Evolutionary conservation across 352 stramenopile genomes (phyloP).

Genomic region (Phytophthora cactorum): DNA sequence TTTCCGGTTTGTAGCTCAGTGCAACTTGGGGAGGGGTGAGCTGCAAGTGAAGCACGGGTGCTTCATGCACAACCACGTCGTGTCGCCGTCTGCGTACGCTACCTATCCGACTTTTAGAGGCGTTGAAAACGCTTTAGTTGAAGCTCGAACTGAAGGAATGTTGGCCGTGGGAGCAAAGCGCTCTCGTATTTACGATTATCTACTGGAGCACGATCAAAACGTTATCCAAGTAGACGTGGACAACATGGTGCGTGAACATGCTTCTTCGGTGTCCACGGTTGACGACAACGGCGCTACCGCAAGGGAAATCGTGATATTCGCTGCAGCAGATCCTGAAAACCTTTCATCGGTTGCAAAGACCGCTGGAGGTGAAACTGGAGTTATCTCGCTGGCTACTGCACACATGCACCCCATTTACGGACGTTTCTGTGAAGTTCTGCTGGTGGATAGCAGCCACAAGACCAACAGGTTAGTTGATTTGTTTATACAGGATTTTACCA

Average conservation of each 20-base stretch:
- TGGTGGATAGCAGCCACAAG: slow-evolving; percentile 24
- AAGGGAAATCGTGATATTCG: slow-evolving; percentile 1
- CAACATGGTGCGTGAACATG: slow-evolving; percentile 19
- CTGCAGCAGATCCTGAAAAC: slow-evolving; percentile 2
- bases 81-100: background rate
- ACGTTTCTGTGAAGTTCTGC: slow-evolving; percentile 15
- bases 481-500: background rate
- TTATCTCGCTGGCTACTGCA: slow-evolving; percentile 5
- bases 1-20: background rate
- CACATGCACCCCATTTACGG: slow-evolving; percentile 18
- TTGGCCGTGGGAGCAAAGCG: slow-evolving; percentile 11
- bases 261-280: background rate
- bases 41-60: slow-evolving; percentile 12
- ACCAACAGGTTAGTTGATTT: slow-evolving; percentile 7
- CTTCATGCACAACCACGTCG: slow-evolving; percentile 19
- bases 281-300: slow-evolving; percentile 19
- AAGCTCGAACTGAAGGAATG: slow-evolving; percentile 16
- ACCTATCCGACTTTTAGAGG: slow-evolving; percentile 7
- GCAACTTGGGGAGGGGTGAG: too few relatives aligned
- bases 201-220: slow-evolving; percentile 27
- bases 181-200: slow-evolving; percentile 18
- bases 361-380: slow-evolving; percentile 2
- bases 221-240: slow-evolving; percentile 25
- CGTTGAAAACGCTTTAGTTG: background rate
- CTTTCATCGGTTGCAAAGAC: background rate